A percentile compares a stretch with the other conserved stretches of the same genome.
Evolutionary conservation across 768 basidiomycete genomes (phyloP).

Genomic region (Lenzites betulinus): DNA sequence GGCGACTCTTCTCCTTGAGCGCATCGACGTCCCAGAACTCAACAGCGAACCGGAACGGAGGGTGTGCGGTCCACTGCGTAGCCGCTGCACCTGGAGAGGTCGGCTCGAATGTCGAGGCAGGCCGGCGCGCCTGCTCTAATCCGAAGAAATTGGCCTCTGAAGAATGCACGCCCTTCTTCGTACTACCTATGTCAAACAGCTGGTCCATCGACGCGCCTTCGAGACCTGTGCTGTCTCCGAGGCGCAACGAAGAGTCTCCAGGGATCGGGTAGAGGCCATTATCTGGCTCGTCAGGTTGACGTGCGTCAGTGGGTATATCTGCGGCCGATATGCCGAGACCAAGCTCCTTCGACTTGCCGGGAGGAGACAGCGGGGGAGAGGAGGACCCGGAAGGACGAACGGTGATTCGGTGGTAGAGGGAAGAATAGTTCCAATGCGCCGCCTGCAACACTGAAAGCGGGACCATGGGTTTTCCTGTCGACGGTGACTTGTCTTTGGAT

Average conservation of each 20-base stretch:
- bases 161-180: slow-evolving; percentile 23
- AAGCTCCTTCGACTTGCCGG: slow-evolving; percentile 57
- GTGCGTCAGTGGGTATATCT: slow-evolving; percentile 42
- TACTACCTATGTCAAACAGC: slow-evolving; percentile 46
- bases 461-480: slow-evolving; percentile 69
- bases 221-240: slow-evolving; percentile 67
- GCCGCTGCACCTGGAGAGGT: slow-evolving; percentile 44
- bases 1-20: slow-evolving; percentile 80
- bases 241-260: slow-evolving; percentile 66
- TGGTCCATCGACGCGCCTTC: slow-evolving; percentile 68
- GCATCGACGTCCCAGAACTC: slow-evolving; percentile 89
- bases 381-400: slow-evolving; percentile 36
- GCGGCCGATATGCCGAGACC: slow-evolving; percentile 58
- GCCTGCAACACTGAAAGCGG: slow-evolving; percentile 67
- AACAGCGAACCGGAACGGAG: slow-evolving; percentile 82
- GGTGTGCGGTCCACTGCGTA: slow-evolving; percentile 66
- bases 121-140: slow-evolving; percentile 48
- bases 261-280: slow-evolving; percentile 62
- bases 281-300: slow-evolving; percentile 19
- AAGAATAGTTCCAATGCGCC: slow-evolving; percentile 77
- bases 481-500: slow-evolving; percentile 73
- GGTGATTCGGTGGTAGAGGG: slow-evolving; percentile 63
- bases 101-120: slow-evolving; percentile 30
- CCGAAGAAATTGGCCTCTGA: slow-evolving; percentile 67
- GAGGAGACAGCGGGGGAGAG: slow-evolving; percentile 40